Base-by-base conservation (phyloP, 2,329 filamentous ascomycete species). In the Aspergillus sclerotialis region DNA sequence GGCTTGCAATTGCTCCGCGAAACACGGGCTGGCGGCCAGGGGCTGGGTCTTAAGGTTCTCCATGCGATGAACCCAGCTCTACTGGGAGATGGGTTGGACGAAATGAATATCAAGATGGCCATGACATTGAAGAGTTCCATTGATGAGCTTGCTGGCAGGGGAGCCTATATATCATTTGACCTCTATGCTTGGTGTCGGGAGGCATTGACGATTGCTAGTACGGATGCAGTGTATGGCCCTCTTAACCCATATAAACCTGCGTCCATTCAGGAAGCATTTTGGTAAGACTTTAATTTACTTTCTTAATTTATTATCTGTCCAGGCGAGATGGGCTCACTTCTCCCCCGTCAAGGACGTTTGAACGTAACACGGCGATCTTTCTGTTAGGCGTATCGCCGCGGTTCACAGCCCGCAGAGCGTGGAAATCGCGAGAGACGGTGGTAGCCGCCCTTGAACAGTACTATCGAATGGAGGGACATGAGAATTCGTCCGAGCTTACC, bases 381-480 rank as follows among this genome's bases (percentile, higher is more conserved):
- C 45, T 64, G 26, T 29, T 54, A 3, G 52, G 55, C 9, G 32
- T 61, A 3, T 13, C 61, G 2, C 63, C 64, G 4, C 56, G 46
- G 21, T 34, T 67, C 6, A 58, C 54, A 0, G 60, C 60, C 3
- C 56, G 58, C 7, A 63, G 60, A 37, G 58, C 61, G 1, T 60
- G 58, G 45, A 46, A 48, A 15, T 64, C 48, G 4, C 56, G 66
- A 1, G 46, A 63, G 35, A 47, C 41, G 11, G 13, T 71, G 5
- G 49, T 51, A 3, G 30, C 45, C 7, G 63, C 59, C 28, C 60
- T 67, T 21, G 19, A 54, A 11, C 30, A 50, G 12, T 74, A 73
- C 42, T 67, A 66, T 31, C 42, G 54, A 33, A 49, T 44, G 1
- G 53, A 52, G 1, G 63, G 63, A 1, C 57, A 67, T 3, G 31